Base-by-base conservation (phyloP, 306 rosid genomes). In the Calophaca sinica region DNA sequence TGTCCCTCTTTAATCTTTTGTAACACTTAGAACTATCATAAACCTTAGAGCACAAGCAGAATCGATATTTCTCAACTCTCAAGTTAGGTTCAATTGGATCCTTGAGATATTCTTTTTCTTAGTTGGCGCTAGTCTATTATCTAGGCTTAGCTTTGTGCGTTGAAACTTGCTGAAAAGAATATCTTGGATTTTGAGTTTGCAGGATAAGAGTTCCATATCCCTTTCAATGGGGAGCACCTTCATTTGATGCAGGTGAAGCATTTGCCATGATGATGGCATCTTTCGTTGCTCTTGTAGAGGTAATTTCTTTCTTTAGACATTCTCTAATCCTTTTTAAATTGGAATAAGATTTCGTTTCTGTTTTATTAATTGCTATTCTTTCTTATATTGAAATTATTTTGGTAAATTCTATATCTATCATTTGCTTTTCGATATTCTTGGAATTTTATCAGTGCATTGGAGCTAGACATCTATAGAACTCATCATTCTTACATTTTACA, bases 241-340 rank as follows among this genome's bases (percentile, higher is more conserved):
- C 99, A 29, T 94, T 94, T 80, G 97, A 94, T 76, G 99, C 97
- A 1, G 99, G 99, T 28, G 99, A 94, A 86, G 97, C 99, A 62
- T 94, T 94, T 91, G 99, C 99, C 78, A 94, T 92, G 99, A 90
- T 94, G 99, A 90, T 91, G 88, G 86, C 97, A 1, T 74, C 99
- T 57, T 94, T 94, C 11, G 99, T 92, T 75, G 87, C 96, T 78
- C 93, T 94, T 76, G 89, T 94, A 41, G 99, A 94, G 97, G 99
- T 94, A 85, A 80, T 65, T 55, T 70, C 71, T 67, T 46, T 77
- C 55, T 63, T 53, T n/a, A 32, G 54, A 46, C 54, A n/a, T 73
- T 67, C 38, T 72, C 44, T 31, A 12, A 5, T 65, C 33, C 44
- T 11, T 74, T 51, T 53, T 6, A 53, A 53, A 46, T 72, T 77